A percentile compares a stretch with the other conserved stretches of the same genome.
Conservation (phyloP, 75 land plant species). For the Pinus albicaulis region DNA sequence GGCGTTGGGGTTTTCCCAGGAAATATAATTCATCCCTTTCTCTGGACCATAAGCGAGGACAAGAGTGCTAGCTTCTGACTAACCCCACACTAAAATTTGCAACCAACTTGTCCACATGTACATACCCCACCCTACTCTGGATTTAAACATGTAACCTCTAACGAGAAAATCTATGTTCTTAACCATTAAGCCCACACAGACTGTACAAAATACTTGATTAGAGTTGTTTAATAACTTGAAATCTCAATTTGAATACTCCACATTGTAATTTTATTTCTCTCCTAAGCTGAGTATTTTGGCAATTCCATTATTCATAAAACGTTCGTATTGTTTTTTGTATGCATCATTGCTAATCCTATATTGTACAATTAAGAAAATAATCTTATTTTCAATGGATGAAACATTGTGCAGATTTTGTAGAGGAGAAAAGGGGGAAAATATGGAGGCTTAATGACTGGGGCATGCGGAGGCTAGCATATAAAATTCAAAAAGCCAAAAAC, state of each 20-base stretch:
- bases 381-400: neutral
- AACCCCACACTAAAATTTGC: too few species aligned
- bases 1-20: too few species aligned
- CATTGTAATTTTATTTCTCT: neutral
- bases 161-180: too few species aligned
- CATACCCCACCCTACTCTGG: too few species aligned
- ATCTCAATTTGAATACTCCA: neutral
- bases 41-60: too few species aligned
- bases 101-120: too few species aligned
- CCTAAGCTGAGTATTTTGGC: neutral
- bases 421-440: conserved; percentile 83
- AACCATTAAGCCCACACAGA: too few species aligned
- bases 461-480: conserved; percentile 82
- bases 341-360: neutral
- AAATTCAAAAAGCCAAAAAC: conserved; percentile 66
- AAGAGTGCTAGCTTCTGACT: too few species aligned
- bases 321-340: neutral
- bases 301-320: neutral
- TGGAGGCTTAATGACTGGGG: conserved; percentile 99
- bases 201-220: neutral
- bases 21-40: too few species aligned
- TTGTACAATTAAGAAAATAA: neutral
- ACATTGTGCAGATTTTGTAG: conserved; percentile 60
- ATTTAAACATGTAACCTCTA: too few species aligned
- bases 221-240: neutral